phyloP scores from a whole-genome alignment of 2,329 filamentous ascomycete species.

The Clonostachys chloroleuca region DNA sequence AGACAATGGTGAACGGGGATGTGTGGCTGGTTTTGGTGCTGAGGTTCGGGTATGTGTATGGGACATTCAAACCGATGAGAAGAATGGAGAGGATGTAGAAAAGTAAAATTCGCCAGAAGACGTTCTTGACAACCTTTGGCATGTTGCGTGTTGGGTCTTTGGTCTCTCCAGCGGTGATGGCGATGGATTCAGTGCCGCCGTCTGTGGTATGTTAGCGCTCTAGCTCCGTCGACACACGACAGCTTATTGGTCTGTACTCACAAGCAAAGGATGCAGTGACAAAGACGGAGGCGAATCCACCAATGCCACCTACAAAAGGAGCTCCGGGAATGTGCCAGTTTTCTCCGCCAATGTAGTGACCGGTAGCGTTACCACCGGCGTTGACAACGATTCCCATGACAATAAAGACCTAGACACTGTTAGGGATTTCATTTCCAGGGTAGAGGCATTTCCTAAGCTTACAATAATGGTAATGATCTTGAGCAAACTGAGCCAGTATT shows the following conservation, averaged over 20 bases:
- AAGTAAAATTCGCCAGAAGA: conserved; percentile 58
- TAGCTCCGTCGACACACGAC: neutral
- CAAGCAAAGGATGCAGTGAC: conserved; percentile 54
- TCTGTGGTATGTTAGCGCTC: neutral
- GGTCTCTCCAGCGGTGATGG: conserved; percentile 63
- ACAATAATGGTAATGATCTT: conserved; percentile 44
- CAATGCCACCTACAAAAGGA: conserved; percentile 60
- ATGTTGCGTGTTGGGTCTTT: conserved; percentile 56
- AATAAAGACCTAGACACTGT: too few species aligned
- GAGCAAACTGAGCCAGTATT: conserved; percentile 44
- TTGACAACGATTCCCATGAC: too few species aligned
- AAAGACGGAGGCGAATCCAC: conserved; percentile 48
- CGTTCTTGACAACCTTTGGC: conserved; percentile 60
- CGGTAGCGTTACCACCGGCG: too few species aligned
- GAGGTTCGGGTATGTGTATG: conserved; percentile 1
- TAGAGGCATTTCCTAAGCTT: too few species aligned
- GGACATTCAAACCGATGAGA: conserved; percentile 18
- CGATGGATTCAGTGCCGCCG: conserved; percentile 57
- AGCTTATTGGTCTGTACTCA: conserved; percentile 17
- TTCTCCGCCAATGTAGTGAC: too few species aligned
- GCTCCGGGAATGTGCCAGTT: conserved; percentile 52
- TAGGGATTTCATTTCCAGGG: too few species aligned
- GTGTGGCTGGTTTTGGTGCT: conserved; percentile 13
- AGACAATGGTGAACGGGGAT: conserved; percentile 51
- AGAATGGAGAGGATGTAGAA: conserved; percentile 46